Percentiles rank a stretch among this genome's conserved stretches.
Evolutionary conservation across 1,139 yeast species (phyloP).

Genomic region (Tardiomyces digboiensis): DNA sequence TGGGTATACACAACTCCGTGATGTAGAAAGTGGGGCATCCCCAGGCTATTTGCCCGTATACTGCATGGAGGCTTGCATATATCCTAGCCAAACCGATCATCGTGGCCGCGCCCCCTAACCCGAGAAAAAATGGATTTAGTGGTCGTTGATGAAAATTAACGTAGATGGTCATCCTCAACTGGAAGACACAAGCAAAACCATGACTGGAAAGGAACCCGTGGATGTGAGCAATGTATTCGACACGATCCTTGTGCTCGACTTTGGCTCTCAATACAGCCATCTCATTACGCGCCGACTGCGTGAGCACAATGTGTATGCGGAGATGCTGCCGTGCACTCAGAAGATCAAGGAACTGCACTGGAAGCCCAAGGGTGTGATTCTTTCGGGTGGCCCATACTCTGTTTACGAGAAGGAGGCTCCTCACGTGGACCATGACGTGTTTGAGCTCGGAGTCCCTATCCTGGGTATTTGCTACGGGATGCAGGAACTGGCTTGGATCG

Average conservation of each 20-base stretch:
- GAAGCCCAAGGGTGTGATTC: conserved; percentile 94
- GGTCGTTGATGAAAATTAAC: no score
- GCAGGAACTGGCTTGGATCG: conserved; percentile 98
- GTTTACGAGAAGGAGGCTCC: conserved; percentile 95
- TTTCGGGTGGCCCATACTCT: conserved; percentile 98
- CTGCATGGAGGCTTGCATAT: no score
- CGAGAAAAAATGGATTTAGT: neutral
- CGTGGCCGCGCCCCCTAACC: neutral
- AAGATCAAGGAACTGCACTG: conserved; percentile 84
- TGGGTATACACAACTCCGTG: no score
- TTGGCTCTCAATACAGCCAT: conserved; percentile 98
- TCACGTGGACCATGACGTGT: conserved; percentile 92
- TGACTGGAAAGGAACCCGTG: conserved; percentile 14
- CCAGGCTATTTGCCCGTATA: no score
- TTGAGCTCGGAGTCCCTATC: conserved; percentile 86
- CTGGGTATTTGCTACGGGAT: conserved; percentile 98
- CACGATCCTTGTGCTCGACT: conserved; percentile 94
- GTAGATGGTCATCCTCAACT: no score
- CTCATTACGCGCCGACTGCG: conserved; percentile 95
- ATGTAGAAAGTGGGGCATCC: no score
- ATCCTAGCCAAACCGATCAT: no score
- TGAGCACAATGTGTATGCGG: conserved; percentile 97
- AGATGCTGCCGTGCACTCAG: conserved; percentile 98
- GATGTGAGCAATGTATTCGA: conserved; percentile 77
- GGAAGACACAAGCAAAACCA: no score